Evolutionary conservation across 2,329 filamentous ascomycete species (phyloP), one percentile per base, ranked within the genome.

Genomic region (Sporothrix variecibatus): DNA sequence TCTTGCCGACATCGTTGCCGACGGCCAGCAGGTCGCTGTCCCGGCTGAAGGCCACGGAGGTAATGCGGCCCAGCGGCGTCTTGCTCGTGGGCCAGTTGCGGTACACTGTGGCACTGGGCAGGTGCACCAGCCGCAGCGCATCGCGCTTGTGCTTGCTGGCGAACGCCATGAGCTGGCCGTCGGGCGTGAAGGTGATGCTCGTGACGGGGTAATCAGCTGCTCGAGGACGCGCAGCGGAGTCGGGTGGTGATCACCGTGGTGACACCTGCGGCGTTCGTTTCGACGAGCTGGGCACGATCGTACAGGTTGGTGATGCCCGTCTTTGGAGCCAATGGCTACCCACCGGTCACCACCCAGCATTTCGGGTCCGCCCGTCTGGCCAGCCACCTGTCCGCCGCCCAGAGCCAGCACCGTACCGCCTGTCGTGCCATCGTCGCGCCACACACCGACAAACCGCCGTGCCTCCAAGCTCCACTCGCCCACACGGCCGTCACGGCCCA

Each of bases 251-350:
- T 91, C 75, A 96, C 84, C 23, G 86, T 84, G 8, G 87, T 38
- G 43, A 84, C 34, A 34, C 34, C 82, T 28, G 83, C 5, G 43
- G 70, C 84, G 82, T 31, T 83, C 83, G 46, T 81, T 81, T 82
- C 69, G 84, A 94, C 83, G 84, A 94, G 91, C 38, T 87, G 85
- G 76, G 88, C 85, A 5, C 96, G 92, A 81, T 98, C 94, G 84
- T 99, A 99, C 75, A 99, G 87, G 82, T 98, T 98, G 74, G 97
- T 90, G 74, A 99, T 93, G 75, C 96, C 96, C 76, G 90, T 94
- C 76, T 90, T 90, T 93, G 74, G 92, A 95, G 12, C 96, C 96
- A 60, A 98, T 86, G 0, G 93, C 94, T 17, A 98, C 90, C 94
- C 95, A 99, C 74, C 93, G 88, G 82, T 97, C 93, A 3, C 91